A percentile compares a stretch with the other conserved stretches of the same genome.
These are phyloP conservation scores for Cryphonectria nitschkei DNA, from an alignment of 2,329 filamentous ascomycete genomes.

Conservation along the genomic window DNA sequence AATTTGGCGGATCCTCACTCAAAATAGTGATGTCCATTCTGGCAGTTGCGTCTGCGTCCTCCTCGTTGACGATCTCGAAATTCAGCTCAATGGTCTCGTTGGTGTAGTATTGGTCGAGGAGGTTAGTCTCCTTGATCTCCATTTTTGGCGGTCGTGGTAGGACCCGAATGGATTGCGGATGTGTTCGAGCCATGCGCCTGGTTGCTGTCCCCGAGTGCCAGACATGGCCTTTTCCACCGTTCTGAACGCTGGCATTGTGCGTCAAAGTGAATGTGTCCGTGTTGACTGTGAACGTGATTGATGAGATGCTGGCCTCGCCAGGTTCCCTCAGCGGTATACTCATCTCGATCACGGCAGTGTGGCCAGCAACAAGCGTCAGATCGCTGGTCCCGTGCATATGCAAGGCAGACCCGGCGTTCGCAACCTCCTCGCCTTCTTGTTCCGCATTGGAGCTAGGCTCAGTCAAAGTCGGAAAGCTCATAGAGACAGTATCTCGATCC, in stretches of 20 bases:
- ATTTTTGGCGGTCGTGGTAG: slow-evolving; percentile 92
- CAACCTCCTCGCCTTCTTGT: slow-evolving; percentile 34
- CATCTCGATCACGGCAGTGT: slow-evolving; percentile 73
- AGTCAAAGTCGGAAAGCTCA: slow-evolving; percentile 36
- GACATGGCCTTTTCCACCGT: slow-evolving; percentile 45
- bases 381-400: slow-evolving; percentile 58
- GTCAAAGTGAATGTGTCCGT: slow-evolving; percentile 69
- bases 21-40: slow-evolving; percentile 71
- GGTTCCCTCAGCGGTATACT: slow-evolving; percentile 77
- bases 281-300: slow-evolving; percentile 65
- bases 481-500: slow-evolving; percentile 31
- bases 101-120: slow-evolving; percentile 77
- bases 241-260: slow-evolving; percentile 61
- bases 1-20: slow-evolving; percentile 57
- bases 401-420: slow-evolving; percentile 37
- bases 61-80: slow-evolving; percentile 77
- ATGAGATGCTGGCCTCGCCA: slow-evolving; percentile 71
- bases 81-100: slow-evolving; percentile 74
- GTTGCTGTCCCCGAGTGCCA: slow-evolving; percentile 55
- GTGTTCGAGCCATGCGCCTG: slow-evolving; percentile 52
- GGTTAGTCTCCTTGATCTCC: slow-evolving; percentile 67
- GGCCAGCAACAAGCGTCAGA: slow-evolving; percentile 67
- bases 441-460: slow-evolving; percentile 35
- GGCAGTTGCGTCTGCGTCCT: slow-evolving; percentile 77
- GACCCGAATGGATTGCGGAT: slow-evolving; percentile 67